Evolutionary conservation across 257 asterid species (phyloP).

Genomic region (Solanum tarapatanum): DNA sequence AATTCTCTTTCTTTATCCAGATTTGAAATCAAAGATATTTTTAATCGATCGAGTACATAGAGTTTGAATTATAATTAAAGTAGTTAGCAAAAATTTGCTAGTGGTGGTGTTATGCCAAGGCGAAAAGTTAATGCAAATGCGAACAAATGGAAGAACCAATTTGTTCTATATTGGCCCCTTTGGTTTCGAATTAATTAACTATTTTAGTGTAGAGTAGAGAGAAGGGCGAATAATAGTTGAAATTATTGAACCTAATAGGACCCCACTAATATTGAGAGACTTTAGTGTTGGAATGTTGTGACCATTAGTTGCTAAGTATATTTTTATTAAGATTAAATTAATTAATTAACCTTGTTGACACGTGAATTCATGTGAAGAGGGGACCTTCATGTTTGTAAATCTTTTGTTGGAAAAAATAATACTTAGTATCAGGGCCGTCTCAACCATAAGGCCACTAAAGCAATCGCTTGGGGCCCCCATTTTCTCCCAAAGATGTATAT

Average conservation of each 20-base stretch:
- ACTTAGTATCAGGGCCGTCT: not conserved
- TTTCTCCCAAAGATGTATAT: too few relatives aligned
- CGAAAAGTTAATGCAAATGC: constrained; percentile 13
- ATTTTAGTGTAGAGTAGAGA: not conserved
- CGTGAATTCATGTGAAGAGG: constrained; percentile 59
- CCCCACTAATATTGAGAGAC: constrained; percentile 24
- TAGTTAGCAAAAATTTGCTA: not conserved
- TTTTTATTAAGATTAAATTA: constrained; percentile 8
- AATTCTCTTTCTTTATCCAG: not conserved
- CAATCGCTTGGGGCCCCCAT: too few relatives aligned
- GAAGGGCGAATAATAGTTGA: not conserved
- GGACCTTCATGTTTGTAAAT: constrained; percentile 33
- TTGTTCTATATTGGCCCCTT: constrained; percentile 2
- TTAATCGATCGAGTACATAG: not conserved
- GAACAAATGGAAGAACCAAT: constrained; percentile 25
- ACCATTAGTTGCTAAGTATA: constrained; percentile 13
- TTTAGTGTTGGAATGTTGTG: constrained; percentile 21
- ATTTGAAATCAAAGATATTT: not conserved
- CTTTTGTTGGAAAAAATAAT: not conserved
- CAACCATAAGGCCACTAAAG: too few relatives aligned
- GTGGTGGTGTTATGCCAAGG: constrained; percentile 14
- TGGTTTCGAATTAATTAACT: not conserved
- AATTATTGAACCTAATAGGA: constrained; percentile 37
- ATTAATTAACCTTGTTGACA: constrained; percentile 20
- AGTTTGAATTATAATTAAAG: not conserved